These are phyloP conservation scores for Chrysanthemum makinoi DNA, from an alignment of 129 eudicot species.

Conservation along the genomic window DNA sequence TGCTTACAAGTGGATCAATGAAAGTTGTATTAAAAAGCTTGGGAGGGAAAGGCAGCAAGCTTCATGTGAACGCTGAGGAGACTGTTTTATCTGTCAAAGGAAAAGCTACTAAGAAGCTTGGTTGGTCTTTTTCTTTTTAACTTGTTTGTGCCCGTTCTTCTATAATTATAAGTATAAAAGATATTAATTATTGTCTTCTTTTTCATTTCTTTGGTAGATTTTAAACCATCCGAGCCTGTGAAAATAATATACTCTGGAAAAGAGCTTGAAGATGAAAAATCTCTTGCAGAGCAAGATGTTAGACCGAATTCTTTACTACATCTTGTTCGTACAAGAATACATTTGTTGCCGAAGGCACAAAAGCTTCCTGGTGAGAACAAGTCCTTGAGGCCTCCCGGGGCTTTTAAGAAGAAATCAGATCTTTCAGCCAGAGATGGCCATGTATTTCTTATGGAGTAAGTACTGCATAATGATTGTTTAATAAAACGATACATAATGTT, in stretches of 20 bases:
- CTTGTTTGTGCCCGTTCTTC: neutral
- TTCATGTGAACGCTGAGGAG: conserved; percentile 90
- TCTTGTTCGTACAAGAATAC: conserved; percentile 89
- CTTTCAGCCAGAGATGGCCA: conserved; percentile 96
- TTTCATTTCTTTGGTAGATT: conserved; percentile 45
- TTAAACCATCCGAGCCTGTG: conserved; percentile 74
- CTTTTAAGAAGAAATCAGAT: conserved; percentile 95
- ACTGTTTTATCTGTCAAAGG: conserved; percentile 70
- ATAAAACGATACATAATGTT: neutral
- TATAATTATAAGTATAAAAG: neutral
- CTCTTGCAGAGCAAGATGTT: conserved; percentile 80
- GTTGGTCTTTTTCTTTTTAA: conserved; percentile 27
- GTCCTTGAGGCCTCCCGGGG: conserved; percentile 98
- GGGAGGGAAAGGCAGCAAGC: conserved; percentile 92
- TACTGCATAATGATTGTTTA: conserved; percentile 6
- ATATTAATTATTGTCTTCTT: neutral
- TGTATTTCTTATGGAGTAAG: conserved; percentile 95
- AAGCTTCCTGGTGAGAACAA: conserved; percentile 92
- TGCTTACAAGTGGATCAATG: conserved; percentile 71
- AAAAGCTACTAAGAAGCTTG: conserved; percentile 94
- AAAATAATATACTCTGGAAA: conserved; percentile 73
- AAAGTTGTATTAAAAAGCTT: conserved; percentile 80
- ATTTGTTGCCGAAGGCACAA: conserved; percentile 79
- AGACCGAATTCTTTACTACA: conserved; percentile 86
- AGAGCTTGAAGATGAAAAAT: conserved; percentile 82